phyloP scores from a whole-genome alignment of 2,329 filamentous ascomycete species.

The Neonectria punicea region DNA sequence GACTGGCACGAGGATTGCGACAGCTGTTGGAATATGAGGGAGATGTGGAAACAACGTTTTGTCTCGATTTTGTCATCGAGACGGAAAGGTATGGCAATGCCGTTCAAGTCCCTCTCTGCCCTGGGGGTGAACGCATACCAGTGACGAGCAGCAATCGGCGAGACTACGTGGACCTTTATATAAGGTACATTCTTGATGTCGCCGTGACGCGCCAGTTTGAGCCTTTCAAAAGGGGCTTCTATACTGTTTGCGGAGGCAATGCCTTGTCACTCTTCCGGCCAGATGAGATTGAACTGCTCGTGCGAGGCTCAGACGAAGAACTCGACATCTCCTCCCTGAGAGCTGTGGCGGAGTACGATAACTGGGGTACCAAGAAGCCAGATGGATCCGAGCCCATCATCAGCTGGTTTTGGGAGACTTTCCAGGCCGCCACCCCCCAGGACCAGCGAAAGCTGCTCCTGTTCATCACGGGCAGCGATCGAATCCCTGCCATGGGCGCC shows the following conservation, averaged over 20 bases:
- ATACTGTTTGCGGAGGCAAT: constrained; percentile 89
- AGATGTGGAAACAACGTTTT: constrained; percentile 83
- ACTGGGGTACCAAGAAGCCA: constrained; percentile 72
- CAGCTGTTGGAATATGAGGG: constrained; percentile 85
- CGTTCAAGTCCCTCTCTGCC: constrained; percentile 75
- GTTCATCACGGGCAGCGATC: constrained; percentile 91
- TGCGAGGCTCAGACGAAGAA: constrained; percentile 85
- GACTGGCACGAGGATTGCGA: constrained; percentile 78
- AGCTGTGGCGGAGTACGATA: constrained; percentile 83
- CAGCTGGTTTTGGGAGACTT: constrained; percentile 89
- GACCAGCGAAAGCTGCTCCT: constrained; percentile 83
- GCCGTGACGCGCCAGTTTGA: constrained; percentile 86
- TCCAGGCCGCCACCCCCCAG: constrained; percentile 70
- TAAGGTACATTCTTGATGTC: constrained; percentile 81
- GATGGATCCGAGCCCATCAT: constrained; percentile 73
- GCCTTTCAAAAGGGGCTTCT: constrained; percentile 94
- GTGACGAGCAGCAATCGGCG: constrained; percentile 87
- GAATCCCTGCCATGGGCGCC: constrained; percentile 88
- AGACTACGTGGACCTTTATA: constrained; percentile 88
- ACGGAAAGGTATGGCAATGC: constrained; percentile 79
- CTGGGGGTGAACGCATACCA: constrained; percentile 75
- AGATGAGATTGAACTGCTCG: constrained; percentile 89
- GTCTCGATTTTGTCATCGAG: constrained; percentile 82
- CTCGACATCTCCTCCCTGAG: constrained; percentile 81
- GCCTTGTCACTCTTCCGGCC: constrained; percentile 87